These are phyloP conservation scores for Kwoniella mangroviensis DNA, from an alignment of 768 basidiomycete genomes.

Conservation along the genomic window DNA sequence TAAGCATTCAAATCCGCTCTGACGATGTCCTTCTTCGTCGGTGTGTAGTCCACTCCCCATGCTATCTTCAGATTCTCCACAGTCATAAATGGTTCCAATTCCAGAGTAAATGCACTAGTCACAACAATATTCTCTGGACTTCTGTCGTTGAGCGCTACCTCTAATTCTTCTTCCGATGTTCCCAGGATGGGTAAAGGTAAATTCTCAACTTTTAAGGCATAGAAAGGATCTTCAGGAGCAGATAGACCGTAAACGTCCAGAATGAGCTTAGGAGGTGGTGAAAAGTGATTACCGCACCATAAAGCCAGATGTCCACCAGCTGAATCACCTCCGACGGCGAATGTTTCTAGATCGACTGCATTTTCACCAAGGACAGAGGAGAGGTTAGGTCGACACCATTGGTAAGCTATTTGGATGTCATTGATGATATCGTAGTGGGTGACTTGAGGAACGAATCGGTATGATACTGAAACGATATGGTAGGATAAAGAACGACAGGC, in stretches of 20 bases:
- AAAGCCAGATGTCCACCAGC: slow-evolving; percentile 21
- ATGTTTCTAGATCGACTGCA: slow-evolving; percentile 16
- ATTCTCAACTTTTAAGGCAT: neutral
- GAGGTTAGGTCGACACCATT: slow-evolving; percentile 23
- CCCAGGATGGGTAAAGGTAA: slow-evolving; percentile 13
- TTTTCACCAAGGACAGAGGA: slow-evolving; percentile 6
- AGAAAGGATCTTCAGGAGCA: slow-evolving; percentile 11
- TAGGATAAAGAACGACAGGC: slow-evolving; percentile 20
- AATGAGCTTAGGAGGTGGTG: slow-evolving; percentile 13
- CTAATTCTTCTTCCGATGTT: slow-evolving; percentile 12
- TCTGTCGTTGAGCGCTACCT: slow-evolving; percentile 7
- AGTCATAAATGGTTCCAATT: neutral
- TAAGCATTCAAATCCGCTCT: slow-evolving; percentile 18
- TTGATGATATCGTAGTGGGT: slow-evolving; percentile 17
- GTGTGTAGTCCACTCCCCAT: slow-evolving; percentile 6
- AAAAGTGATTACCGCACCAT: slow-evolving; percentile 6
- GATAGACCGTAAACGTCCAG: slow-evolving; percentile 16
- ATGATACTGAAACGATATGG: slow-evolving; percentile 24
- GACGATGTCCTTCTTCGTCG: neutral
- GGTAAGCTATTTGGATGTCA: slow-evolving; percentile 22
- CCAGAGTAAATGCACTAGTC: slow-evolving; percentile 10
- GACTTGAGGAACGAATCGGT: slow-evolving; percentile 27
- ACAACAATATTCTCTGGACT: slow-evolving; percentile 11
- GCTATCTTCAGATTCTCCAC: neutral
- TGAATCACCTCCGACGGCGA: slow-evolving; percentile 19